Evolutionary conservation across 371 early-diverging fungal species (phyloP).

Genomic region (Circinella minor): DNA sequence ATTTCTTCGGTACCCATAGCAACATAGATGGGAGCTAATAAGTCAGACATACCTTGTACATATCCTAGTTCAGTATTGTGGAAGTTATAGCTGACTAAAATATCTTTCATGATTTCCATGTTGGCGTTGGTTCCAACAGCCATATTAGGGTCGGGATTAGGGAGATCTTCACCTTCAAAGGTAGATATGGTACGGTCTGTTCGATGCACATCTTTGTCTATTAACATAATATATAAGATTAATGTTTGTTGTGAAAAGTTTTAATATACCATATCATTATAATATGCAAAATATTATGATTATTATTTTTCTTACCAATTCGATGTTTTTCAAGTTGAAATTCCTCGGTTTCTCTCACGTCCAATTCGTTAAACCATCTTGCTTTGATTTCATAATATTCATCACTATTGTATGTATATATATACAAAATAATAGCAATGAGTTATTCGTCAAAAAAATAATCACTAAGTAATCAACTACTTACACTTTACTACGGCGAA

Average conservation of each 20-base stretch:
- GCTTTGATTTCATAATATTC: constrained; percentile 79
- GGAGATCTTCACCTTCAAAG: constrained; percentile 72
- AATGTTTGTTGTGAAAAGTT: not conserved
- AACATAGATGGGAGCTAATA: constrained; percentile 86
- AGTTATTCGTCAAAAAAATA: too few relatives aligned
- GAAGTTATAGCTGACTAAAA: constrained; percentile 88
- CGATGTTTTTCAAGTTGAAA: constrained; percentile 85
- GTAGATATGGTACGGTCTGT: constrained; percentile 86
- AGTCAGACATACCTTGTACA: constrained; percentile 97
- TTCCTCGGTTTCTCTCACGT: constrained; percentile 54
- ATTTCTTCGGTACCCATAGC: constrained; percentile 89
- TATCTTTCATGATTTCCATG: constrained; percentile 84
- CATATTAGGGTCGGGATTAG: constrained; percentile 63
- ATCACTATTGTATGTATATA: constrained; percentile 30
- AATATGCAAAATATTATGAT: not conserved
- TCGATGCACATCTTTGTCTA: constrained; percentile 92
- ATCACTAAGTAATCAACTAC: not conserved
- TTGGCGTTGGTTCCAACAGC: constrained; percentile 68
- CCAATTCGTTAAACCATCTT: constrained; percentile 77
- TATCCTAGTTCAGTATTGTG: constrained; percentile 77
- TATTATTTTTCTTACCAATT: constrained; percentile 57
- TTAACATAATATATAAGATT: not conserved
- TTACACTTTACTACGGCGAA: constrained; percentile 61
- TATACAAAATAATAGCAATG: too few relatives aligned
- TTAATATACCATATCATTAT: too few relatives aligned